A percentile compares a stretch with the other conserved stretches of the same genome.
Evolutionary conservation across 2,329 filamentous ascomycete species (phyloP).

Genomic region (Hypoxylon sp.): DNA sequence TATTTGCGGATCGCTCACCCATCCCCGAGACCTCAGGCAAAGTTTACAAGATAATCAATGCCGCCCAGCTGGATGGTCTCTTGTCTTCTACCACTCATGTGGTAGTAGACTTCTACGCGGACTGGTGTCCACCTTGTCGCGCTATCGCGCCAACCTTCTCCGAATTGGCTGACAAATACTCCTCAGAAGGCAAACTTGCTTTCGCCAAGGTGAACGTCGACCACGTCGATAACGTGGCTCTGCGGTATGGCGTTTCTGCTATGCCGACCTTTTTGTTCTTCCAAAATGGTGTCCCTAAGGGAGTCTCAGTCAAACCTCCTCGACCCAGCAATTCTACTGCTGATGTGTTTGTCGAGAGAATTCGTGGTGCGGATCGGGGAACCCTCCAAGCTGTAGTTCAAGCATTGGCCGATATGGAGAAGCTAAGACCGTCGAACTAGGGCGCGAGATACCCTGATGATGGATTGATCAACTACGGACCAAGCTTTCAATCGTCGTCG

Average conservation of each 20-base stretch:
- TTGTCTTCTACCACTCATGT: slow-evolving; percentile 4
- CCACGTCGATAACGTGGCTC: neutral
- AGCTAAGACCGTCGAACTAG: neutral
- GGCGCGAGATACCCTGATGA: neutral
- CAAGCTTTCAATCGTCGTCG: neutral
- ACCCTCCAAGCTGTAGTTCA: neutral
- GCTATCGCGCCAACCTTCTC: slow-evolving; percentile 3
- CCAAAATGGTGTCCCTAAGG: neutral
- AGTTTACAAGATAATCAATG: neutral
- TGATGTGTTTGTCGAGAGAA: neutral
- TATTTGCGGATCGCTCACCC: slow-evolving; percentile 4
- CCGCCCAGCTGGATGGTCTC: neutral
- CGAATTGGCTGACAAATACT: neutral
- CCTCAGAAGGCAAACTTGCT: neutral
- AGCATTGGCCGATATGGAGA: neutral
- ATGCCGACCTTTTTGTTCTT: slow-evolving; percentile 7
- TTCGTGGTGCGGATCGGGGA: slow-evolving; percentile 1
- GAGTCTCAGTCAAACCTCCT: neutral
- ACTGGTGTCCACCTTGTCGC: slow-evolving; percentile 4
- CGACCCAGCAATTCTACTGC: neutral
- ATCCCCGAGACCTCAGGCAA: slow-evolving; percentile 5
- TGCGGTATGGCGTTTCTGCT: neutral
- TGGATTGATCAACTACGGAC: neutral
- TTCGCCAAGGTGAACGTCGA: slow-evolving; percentile 8
- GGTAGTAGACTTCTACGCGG: slow-evolving; percentile 6